Evolutionary conservation across 176 grass and related monocot species (phyloP), one percentile per base, ranked within the genome.

Genomic region (Ananas comosus): DNA sequence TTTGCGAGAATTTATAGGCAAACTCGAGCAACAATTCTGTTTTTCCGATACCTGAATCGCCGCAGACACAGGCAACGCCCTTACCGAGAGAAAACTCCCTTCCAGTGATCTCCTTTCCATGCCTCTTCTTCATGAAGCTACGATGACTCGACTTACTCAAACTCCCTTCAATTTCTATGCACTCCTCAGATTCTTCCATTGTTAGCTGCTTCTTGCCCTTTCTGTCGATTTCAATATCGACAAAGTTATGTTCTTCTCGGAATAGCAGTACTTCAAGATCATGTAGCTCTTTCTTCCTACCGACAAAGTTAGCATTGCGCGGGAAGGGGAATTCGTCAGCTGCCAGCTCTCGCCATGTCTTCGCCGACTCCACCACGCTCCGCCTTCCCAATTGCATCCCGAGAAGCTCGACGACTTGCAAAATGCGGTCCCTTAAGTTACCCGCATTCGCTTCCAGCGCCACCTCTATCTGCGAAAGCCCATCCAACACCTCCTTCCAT

Each of bases 1-100:
- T 74, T 54, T 84, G 86, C 14, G 50, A 47, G 78, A 83, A 76
- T 18, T 71, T 49, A 52, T 89, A 77, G 10, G 83, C 90, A 69
- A 79, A 93, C 67, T 86, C 85, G 0, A 93, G 56, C 64, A 73
- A 64, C 1, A 89, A 64, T 52, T 94, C 86, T 1, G 83, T 94
- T 77, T 94, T 94, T 2, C 90, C 83, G 11, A 75, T 59, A 2
- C 90, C 83, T 0, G 90, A 76, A 49, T 64, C 72, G 24, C 83
- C 90, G 17, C 66, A 65, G 17, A 93, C 70, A 68, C 86, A 89
- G 3, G 75, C 75, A 14, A 80, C 51, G 58, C 90, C 80, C 51
- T 48, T 64, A 0, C 80, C 17, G 65, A 42, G 33, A 42, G 33
- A 42, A 42, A 42, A 42, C 5, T 42, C 33, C 33, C 4, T 42